Base-by-base conservation (phyloP, 1,139 yeast genomes). In the Kluyveromyces marxianus region DNA sequence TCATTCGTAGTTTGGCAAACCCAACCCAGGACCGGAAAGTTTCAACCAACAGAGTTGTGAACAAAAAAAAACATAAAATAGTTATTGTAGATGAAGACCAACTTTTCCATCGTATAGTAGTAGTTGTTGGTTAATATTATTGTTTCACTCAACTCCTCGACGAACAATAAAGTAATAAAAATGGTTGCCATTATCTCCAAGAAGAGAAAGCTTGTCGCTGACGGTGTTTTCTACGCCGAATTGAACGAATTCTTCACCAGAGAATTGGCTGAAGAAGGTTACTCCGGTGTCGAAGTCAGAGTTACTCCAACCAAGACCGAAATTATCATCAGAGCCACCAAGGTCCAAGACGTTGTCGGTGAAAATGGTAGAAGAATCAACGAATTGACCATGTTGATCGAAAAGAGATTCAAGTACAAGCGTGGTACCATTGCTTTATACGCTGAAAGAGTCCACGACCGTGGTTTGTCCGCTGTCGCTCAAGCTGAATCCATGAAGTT, bases 191-290 rank as follows among this genome's bases (percentile, higher is more conserved):
- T 79, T 70, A 80, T 83, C 70, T 83, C 90, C 70, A 83, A 83
- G 77, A 82, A 81, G 73, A 83, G 89, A 82, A 83, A 83, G 83
- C 77, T 83, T 68, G 97, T 90, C 75, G 97, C 97, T 76, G 99
- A 92, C 81, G 99, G 99, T 87, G 99, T 92, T 70, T 88, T 92
- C 83, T 92, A 84, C 95, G 99, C 99, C 76, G 99, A 92, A 80
- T 81, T 92, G 72, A 92, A 92, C 84, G 98, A 92, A 81, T 92
- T 92, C 94, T 94, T 92, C 88, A 88, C 97, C 82, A 89, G 97
- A 80, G 98, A 92, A 77, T 86, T 92, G 71, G 96, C 98, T 68
- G 98, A 92, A 79, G 97, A 92, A 79, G 99, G 99, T 71, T 92
- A 92, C 83, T 94, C 98, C 68, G 99, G 99, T 79, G 96, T 92